Conservation (phyloP, 1,284 basidiomycete species). For the Cerioporus squamosus region DNA sequence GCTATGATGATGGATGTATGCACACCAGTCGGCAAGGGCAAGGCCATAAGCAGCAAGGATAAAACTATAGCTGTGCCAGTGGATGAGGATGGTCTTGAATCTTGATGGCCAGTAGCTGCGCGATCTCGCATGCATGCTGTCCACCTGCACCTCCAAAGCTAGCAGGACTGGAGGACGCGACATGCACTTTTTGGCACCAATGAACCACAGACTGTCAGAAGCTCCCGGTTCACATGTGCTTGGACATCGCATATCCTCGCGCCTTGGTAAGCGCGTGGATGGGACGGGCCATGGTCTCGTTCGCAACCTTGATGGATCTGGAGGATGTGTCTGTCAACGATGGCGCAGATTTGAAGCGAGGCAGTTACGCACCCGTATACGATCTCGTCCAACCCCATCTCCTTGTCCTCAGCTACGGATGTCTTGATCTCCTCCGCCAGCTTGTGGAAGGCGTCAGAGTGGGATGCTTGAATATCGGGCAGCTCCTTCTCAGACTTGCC, state of each 20-base stretch:
- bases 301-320: constrained; percentile 86
- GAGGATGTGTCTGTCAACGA: background rate
- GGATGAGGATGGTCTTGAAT: constrained; percentile 87
- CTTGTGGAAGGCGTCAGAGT: constrained; percentile 64
- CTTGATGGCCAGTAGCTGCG: constrained; percentile 78
- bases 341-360: background rate
- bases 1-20: background rate
- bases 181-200: too few relatives aligned
- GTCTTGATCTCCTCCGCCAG: constrained; percentile 73
- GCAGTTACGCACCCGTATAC: constrained; percentile 71
- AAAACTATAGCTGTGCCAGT: constrained; percentile 84
- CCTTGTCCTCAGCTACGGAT: constrained; percentile 48
- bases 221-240: constrained; percentile 68
- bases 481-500: constrained; percentile 85
- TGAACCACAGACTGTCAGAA: background rate
- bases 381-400: constrained; percentile 81
- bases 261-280: constrained; percentile 93
- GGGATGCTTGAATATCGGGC: constrained; percentile 74
- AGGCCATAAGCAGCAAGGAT: constrained; percentile 92
- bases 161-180: constrained; percentile 57
- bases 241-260: constrained; percentile 82
- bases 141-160: constrained; percentile 93
- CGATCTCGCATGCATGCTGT: constrained; percentile 91
- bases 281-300: constrained; percentile 92
- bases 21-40: constrained; percentile 83